Base-by-base conservation (phyloP, 176 grass and related monocot species). In the Raddia distichophylla region DNA sequence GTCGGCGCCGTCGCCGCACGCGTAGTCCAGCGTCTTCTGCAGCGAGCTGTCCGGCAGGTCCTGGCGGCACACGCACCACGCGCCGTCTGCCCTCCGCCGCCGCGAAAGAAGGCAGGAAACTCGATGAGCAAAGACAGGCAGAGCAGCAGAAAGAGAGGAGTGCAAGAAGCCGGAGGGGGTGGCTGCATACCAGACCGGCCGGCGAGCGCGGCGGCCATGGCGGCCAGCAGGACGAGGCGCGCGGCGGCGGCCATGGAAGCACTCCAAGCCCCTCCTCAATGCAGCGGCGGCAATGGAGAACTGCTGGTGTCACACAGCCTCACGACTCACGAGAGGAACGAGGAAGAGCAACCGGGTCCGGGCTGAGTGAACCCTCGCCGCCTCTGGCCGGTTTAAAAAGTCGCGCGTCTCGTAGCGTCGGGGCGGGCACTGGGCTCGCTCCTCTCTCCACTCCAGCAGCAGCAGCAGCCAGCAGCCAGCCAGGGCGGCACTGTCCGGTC, bases 21-120 rank as follows among this genome's bases (percentile, higher is more conserved):
- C 92, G 77, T 93, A 98, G 81, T 98, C 92, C 37, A 94, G 70
- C 71, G 92, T 65, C 88, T 89, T 94, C 82, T 98, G 95, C 40
- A 94, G 92, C 80, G 35, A 2, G 17, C 1, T 1, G 59, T 93
- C 92, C 37, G 18, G 13, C 61, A 86, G 5, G 33, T 94, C 92
- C 42, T 60, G 0, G 64, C 88, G 90, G 66, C 95, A 98, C 14
- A 93, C 58, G 86, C 95, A 98, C 90, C 90, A 98, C 40, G 80
- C 88, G 67, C 81, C 92, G 33, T 94, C 95, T 94, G 69, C 71
- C 19, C 13, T 12, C 22, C 64, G 50, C 5, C 54, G 35, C 16
- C 54, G 3, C 40, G 37, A n/a, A 43, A 43, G 40, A 10, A 47
- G 43, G 49, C 15, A 51, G 12, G 42, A 16, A 22, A 17, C 10